Evolutionary conservation across 2,329 filamentous ascomycete species (phyloP).

Genomic region (Fusarium musae): DNA sequence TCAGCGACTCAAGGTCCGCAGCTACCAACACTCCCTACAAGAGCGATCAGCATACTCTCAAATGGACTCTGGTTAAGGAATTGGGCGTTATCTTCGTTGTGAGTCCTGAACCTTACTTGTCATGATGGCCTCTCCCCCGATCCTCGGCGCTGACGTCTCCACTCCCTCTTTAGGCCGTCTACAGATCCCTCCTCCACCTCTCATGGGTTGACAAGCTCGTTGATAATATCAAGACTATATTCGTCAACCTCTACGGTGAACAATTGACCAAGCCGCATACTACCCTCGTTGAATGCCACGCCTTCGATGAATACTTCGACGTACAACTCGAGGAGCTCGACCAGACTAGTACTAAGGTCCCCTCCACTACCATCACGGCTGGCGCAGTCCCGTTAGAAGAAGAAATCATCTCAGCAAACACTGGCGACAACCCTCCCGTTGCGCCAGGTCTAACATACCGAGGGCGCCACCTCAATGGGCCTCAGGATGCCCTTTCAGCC

Average conservation of each 20-base stretch:
- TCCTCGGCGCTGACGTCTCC: slow-evolving; percentile 41
- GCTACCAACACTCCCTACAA: slow-evolving; percentile 79
- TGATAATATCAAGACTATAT: slow-evolving; percentile 93
- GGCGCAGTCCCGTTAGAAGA: slow-evolving; percentile 48
- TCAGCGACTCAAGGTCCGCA: slow-evolving; percentile 69
- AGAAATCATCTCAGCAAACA: slow-evolving; percentile 47
- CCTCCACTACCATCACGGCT: slow-evolving; percentile 39
- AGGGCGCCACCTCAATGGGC: slow-evolving; percentile 50
- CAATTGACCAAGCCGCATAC: slow-evolving; percentile 85
- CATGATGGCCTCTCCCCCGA: slow-evolving; percentile 33
- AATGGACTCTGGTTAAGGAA: slow-evolving; percentile 94
- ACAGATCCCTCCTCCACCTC: slow-evolving; percentile 92
- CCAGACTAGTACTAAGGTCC: slow-evolving; percentile 58
- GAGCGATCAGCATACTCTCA: slow-evolving; percentile 92
- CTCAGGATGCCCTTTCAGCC: slow-evolving; percentile 61
- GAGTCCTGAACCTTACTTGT: slow-evolving; percentile 34
- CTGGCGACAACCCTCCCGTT: slow-evolving; percentile 38
- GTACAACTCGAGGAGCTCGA: slow-evolving; percentile 88
- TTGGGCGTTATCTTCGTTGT: slow-evolving; percentile 95
- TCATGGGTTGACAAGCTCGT: slow-evolving; percentile 98
- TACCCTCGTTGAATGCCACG: slow-evolving; percentile 78
- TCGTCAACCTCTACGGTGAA: slow-evolving; percentile 88
- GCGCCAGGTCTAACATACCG: slow-evolving; percentile 56
- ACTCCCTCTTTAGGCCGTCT: slow-evolving; percentile 77
- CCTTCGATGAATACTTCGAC: slow-evolving; percentile 94